A percentile compares a stretch with the other conserved stretches of the same genome.
Evolutionary conservation across 495 filamentous ascomycete species (phyloP).

Genomic region (Barbatosphaeria neglecta): DNA sequence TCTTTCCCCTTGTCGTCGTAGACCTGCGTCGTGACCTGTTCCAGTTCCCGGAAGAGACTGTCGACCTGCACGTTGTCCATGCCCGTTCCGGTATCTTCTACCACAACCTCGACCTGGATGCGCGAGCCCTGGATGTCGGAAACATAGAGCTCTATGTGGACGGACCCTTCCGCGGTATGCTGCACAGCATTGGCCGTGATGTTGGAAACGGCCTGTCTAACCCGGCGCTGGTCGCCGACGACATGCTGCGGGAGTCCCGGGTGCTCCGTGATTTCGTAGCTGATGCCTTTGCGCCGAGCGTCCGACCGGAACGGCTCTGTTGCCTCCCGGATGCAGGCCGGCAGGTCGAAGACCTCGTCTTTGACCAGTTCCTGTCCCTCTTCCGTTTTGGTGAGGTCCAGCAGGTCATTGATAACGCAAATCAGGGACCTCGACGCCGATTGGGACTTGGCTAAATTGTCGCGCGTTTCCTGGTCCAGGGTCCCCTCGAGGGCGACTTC

Average conservation of each 20-base stretch:
- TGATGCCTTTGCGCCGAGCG: constrained; percentile 61
- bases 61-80: constrained; percentile 66
- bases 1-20: constrained; percentile 22
- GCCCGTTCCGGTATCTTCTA: constrained; percentile 72
- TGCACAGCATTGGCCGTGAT: constrained; percentile 80
- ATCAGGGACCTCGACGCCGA: constrained; percentile 94
- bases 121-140: constrained; percentile 27
- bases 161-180: constrained; percentile 56
- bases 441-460: constrained; percentile 78
- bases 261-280: constrained; percentile 54
- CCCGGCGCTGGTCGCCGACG: constrained; percentile 64
- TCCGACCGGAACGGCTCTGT: constrained; percentile 63
- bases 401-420: constrained; percentile 90
- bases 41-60: constrained; percentile 70
- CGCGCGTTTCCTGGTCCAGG: constrained; percentile 72
- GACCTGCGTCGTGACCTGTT: constrained; percentile 64
- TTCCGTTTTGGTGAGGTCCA: constrained; percentile 86
- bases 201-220: constrained; percentile 74
- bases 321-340: constrained; percentile 61
- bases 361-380: constrained; percentile 71
- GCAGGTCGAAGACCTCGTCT: constrained; percentile 69
- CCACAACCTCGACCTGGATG: constrained; percentile 56
- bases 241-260: constrained; percentile 61
- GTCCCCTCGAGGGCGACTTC: constrained; percentile 85
- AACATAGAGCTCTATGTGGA: constrained; percentile 60